A percentile compares a stretch with the other conserved stretches of the same genome.
Evolutionary conservation across 2,329 filamentous ascomycete species (phyloP).

Genomic region (Aspergillus unguis): DNA sequence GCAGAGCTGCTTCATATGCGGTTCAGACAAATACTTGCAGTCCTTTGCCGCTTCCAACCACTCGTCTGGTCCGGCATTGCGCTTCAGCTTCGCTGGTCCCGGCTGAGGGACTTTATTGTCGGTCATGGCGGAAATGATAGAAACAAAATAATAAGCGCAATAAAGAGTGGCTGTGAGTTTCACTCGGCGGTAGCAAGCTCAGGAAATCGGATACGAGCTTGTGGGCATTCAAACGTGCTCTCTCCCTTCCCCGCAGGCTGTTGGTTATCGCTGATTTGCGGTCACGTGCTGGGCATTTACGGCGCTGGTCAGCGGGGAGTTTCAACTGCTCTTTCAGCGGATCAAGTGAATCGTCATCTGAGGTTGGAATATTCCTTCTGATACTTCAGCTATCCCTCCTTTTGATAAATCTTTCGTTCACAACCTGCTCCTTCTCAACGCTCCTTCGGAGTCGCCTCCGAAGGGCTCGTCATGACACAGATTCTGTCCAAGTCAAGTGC

Average conservation of each 20-base stretch:
- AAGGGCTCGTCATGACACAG: conserved; percentile 27
- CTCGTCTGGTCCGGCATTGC: conserved; percentile 84
- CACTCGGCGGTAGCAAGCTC: neutral
- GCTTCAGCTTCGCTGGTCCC: conserved; percentile 78
- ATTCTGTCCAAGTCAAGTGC: conserved; percentile 41
- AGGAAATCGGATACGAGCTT: neutral
- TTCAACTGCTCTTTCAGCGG: neutral
- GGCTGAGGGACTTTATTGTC: conserved; percentile 73
- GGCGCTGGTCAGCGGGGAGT: conserved; percentile 11
- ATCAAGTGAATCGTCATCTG: conserved; percentile 1
- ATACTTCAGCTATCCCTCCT: neutral
- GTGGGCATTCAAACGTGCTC: conserved; percentile 1
- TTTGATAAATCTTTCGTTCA: too few species aligned
- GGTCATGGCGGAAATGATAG: conserved; percentile 30
- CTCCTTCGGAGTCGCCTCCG: neutral
- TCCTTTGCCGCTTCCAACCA: conserved; percentile 96
- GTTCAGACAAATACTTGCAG: conserved; percentile 93
- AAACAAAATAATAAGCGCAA: neutral
- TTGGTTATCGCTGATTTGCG: conserved; percentile 7
- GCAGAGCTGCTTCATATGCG: conserved; percentile 97
- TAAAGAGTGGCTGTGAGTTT: neutral
- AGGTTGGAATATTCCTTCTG: too few species aligned
- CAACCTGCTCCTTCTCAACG: neutral
- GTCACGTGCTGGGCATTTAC: conserved; percentile 7
- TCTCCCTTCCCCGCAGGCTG: conserved; percentile 7